Evolutionary conservation across 768 basidiomycete genomes (phyloP), one percentile per base, ranked within the genome.

Genomic region (Boletales sp.): DNA sequence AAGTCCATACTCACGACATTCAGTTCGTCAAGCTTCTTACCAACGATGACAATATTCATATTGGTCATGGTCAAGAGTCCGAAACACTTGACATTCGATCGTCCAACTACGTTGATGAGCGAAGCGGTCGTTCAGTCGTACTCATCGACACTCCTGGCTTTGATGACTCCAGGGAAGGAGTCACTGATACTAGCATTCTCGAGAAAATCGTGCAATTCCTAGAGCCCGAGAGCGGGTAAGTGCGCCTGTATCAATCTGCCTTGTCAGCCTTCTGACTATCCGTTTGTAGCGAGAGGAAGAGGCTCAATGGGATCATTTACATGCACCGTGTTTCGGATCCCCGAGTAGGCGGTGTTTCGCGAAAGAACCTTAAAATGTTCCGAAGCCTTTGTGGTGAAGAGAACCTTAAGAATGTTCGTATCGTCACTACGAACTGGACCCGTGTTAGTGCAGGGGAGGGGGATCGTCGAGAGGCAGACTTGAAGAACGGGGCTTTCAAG

Each of bases 381-480:
- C 56, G 68, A 17, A 64, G 71, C 46, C 64, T 80, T n/a, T 80
- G 77, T 45, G 77, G 78, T 2, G 69, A 71, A 21, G 58, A 48
- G 12, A 65, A 72, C 11, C 68, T 78, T 14, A 51, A 60, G 29
- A 77, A 72, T 43, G 74, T 79, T 14, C 60, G 73, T 4, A 69
- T 79, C 41, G 70, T 71, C 31, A 78, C 78, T 2, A 78, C 68
- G n/a, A 77, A 72, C 72, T 78, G 77, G 76, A 67, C 61, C 15
- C 55, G 66, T 34, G 65, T 73, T 31, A 58, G 53, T 9, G 44
- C 47, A 18, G 55, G 59, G 6, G 48, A 66, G 2, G 70, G 63
- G 12, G 40, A 53, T 19, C 40, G 41, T 21, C 62, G 72, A 15
- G 69, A 41, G 40, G 21, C 18, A 11, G 71, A 68, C 19, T 40